phyloP scores from a whole-genome alignment of 139 green algal genomes.

The Chlamydomonas urium region DNA sequence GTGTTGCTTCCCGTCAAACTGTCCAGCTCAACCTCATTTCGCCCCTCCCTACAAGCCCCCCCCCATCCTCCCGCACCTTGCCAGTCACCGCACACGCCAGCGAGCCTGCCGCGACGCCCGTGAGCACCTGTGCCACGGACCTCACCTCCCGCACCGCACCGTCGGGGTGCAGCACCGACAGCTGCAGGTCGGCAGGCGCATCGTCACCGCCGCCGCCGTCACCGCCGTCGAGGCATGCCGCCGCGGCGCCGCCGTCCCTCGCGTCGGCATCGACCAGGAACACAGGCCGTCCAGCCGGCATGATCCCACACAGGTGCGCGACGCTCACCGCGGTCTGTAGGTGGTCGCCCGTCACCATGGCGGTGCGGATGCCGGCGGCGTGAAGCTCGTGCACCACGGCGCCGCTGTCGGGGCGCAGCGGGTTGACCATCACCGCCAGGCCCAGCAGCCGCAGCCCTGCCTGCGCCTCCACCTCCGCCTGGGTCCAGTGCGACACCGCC shows the following conservation, averaged over 20 bases:
- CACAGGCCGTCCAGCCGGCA: constrained; percentile 27
- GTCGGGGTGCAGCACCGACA: constrained; percentile 39
- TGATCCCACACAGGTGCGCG: constrained; percentile 47
- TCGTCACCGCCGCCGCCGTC: not conserved
- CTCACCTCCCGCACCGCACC: constrained; percentile 20
- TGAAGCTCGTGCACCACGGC: constrained; percentile 37
- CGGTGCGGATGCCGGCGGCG: constrained; percentile 36
- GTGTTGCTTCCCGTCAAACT: too few relatives aligned
- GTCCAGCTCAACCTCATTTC: too few relatives aligned
- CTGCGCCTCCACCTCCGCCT: constrained; percentile 32
- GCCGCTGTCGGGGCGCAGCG: constrained; percentile 31
- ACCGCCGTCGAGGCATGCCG: not conserved
- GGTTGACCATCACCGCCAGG: constrained; percentile 54
- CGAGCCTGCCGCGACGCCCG: constrained; percentile 26
- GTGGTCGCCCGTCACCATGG: constrained; percentile 50
- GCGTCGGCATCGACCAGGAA: constrained; percentile 34
- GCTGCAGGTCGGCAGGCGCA: not conserved
- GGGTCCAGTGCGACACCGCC: too few relatives aligned
- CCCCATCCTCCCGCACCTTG: too few relatives aligned
- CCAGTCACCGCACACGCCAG: constrained; percentile 58
- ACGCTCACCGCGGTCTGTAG: constrained; percentile 44
- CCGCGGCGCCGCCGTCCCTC: not conserved
- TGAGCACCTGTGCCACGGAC: constrained; percentile 5
- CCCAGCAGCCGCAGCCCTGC: constrained; percentile 37
- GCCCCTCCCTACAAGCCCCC: too few relatives aligned